These are phyloP conservation scores for Wickerhamomyces sp. DNA, from an alignment of 1,139 yeast species.

Conservation along the genomic window DNA sequence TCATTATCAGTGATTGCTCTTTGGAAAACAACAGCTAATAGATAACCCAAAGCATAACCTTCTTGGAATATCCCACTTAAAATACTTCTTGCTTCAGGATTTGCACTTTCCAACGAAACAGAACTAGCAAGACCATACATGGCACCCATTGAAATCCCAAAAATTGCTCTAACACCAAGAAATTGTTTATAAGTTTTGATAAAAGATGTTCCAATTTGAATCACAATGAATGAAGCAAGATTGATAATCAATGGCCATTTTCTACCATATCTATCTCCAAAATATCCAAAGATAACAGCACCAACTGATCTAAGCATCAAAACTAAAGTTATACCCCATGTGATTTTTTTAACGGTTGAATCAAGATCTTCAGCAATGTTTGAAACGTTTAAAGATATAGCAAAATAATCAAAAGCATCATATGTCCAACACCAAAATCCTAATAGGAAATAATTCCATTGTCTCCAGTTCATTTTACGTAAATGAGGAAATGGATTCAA, in stretches of 20 bases:
- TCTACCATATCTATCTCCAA: constrained; percentile 67
- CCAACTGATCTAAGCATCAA: constrained; percentile 80
- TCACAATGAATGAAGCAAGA: constrained; percentile 45
- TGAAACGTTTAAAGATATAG: constrained; percentile 57
- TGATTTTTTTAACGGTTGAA: constrained; percentile 46
- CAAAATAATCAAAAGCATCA: constrained; percentile 75
- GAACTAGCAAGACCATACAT: constrained; percentile 65
- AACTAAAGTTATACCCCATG: constrained; percentile 81
- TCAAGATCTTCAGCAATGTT: constrained; percentile 50
- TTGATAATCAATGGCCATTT: constrained; percentile 63
- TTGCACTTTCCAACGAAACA: constrained; percentile 65
- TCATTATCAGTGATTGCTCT: constrained; percentile 54
- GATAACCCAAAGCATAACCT: constrained; percentile 70
- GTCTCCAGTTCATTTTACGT: constrained; percentile 37
- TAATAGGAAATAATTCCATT: constrained; percentile 58
- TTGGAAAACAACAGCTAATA: constrained; percentile 58
- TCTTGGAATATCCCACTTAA: constrained; percentile 66
- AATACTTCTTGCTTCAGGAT: constrained; percentile 56
- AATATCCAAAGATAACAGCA: constrained; percentile 62
- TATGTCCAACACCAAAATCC: constrained; percentile 74
- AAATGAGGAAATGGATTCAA: constrained; percentile 54
- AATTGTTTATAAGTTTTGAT: constrained; percentile 60
- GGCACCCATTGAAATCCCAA: constrained; percentile 70
- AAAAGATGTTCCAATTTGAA: constrained; percentile 73
- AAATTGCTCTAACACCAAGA: constrained; percentile 62